Evolutionary conservation across 805 yeast genomes (phyloP).

Genomic region (Kuraishia floccosa): DNA sequence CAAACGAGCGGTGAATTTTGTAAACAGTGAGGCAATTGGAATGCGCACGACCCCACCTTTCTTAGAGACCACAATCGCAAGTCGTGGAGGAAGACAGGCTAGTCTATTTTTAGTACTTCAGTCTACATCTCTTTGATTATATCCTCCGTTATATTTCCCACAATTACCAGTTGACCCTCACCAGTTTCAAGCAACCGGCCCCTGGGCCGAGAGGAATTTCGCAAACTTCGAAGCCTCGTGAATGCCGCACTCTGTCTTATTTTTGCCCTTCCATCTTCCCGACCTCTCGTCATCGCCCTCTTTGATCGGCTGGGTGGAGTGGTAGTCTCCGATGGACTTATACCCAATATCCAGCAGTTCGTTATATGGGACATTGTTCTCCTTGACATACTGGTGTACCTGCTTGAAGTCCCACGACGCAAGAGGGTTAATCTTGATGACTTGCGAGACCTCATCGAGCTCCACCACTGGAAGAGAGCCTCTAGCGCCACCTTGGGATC

Average conservation of each 20-base stretch:
- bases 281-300: constrained; percentile 94
- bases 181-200: too few species aligned
- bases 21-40: too few species aligned
- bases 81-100: too few species aligned
- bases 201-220: constrained; percentile 44
- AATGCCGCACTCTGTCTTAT: constrained; percentile 92
- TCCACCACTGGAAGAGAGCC: constrained; percentile 65
- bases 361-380: constrained; percentile 74
- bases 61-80: too few species aligned
- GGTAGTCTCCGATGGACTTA: constrained; percentile 91
- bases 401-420: constrained; percentile 71
- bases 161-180: too few species aligned
- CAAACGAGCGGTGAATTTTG: too few species aligned
- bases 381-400: constrained; percentile 60
- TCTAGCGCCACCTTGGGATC: constrained; percentile 83
- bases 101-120: too few species aligned
- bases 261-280: constrained; percentile 94
- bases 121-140: too few species aligned
- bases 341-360: constrained; percentile 77
- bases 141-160: too few species aligned
- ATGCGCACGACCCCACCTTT: too few species aligned
- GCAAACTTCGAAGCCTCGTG: constrained; percentile 74
- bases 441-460: constrained; percentile 54
- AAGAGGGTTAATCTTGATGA: constrained; percentile 82
- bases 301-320: constrained; percentile 78